phyloP scores from a whole-genome alignment of 495 filamentous ascomycete genomes.

The Hyaloscypha hepaticicola region DNA sequence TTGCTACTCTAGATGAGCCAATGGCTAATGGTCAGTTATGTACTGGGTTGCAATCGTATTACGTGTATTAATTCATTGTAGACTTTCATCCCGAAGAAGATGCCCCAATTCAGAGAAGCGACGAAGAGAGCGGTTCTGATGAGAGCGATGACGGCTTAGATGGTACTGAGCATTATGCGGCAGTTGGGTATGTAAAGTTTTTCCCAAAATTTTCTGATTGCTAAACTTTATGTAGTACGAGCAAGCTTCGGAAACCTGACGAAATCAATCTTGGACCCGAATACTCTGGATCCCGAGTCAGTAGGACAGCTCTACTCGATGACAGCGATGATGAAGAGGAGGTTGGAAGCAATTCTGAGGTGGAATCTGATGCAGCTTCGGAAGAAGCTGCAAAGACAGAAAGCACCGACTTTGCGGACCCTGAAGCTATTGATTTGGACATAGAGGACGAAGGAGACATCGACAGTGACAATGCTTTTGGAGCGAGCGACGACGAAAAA shows the following conservation, averaged over 20 bases:
- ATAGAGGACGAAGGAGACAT: slow-evolving; percentile 50
- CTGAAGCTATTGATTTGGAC: slow-evolving; percentile 44
- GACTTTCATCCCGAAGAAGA: slow-evolving; percentile 89
- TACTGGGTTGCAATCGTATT: neutral
- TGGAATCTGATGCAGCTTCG: slow-evolving; percentile 32
- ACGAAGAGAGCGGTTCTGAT: slow-evolving; percentile 55
- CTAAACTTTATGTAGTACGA: slow-evolving; percentile 58
- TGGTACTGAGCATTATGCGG: slow-evolving; percentile 80
- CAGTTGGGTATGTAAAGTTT: slow-evolving; percentile 61
- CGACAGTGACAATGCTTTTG: slow-evolving; percentile 61
- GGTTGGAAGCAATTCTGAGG: slow-evolving; percentile 31
- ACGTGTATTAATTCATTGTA: slow-evolving; percentile 36
- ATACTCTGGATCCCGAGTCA: slow-evolving; percentile 79
- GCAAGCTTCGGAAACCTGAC: slow-evolving; percentile 76
- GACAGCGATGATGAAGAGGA: slow-evolving; percentile 44
- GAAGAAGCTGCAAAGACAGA: slow-evolving; percentile 40
- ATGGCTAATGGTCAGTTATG: slow-evolving; percentile 54
- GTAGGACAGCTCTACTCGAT: slow-evolving; percentile 62
- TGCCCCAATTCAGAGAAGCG: slow-evolving; percentile 41
- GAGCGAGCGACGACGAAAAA: slow-evolving; percentile 58
- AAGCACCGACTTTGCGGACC: slow-evolving; percentile 39
- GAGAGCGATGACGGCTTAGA: slow-evolving; percentile 49
- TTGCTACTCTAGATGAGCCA: slow-evolving; percentile 63
- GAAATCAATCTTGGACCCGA: slow-evolving; percentile 67
- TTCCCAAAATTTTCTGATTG: neutral